Percentiles rank a stretch among this genome's conserved stretches.
Conservation (phyloP, 2,329 filamentous ascomycete genomes). For the Talaromyces sp. region DNA sequence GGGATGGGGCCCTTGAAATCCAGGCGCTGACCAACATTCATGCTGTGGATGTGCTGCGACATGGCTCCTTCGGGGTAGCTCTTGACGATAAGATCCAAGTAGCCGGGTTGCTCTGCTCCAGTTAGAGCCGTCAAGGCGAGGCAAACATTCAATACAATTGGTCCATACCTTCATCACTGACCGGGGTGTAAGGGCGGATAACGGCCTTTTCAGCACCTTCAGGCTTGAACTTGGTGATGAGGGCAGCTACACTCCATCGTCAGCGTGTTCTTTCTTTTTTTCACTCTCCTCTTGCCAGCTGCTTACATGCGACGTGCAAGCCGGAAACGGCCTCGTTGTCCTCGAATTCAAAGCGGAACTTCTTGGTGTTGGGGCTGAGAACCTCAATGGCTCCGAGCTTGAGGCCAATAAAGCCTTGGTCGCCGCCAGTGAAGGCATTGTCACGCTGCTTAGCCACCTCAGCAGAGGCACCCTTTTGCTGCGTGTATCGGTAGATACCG, state of each 20-base stretch:
- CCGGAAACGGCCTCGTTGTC: constrained; percentile 82
- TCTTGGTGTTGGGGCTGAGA: constrained; percentile 94
- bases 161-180: constrained; percentile 69
- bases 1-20: constrained; percentile 93
- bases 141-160: neutral
- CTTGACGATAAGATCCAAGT: constrained; percentile 87
- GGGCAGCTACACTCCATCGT: constrained; percentile 49
- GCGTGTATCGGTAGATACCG: constrained; percentile 52
- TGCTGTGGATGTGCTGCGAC: constrained; percentile 80
- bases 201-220: constrained; percentile 78
- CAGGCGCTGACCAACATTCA: constrained; percentile 76
- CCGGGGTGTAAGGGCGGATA: constrained; percentile 88
- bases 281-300: neutral
- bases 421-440: constrained; percentile 71
- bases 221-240: constrained; percentile 89
- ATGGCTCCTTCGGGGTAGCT: constrained; percentile 86
- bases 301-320: constrained; percentile 66
- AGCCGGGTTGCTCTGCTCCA: constrained; percentile 65
- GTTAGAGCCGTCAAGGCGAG: neutral
- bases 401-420: constrained; percentile 83
- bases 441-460: constrained; percentile 31
- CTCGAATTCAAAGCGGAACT: constrained; percentile 79
- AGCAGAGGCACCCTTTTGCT: constrained; percentile 21
- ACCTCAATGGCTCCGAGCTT: constrained; percentile 72
- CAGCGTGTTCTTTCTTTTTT: neutral